A percentile compares a stretch with the other conserved stretches of the same genome.
Evolutionary conservation across 2,329 filamentous ascomycete species (phyloP).

Genomic region (Clonostachys solani): DNA sequence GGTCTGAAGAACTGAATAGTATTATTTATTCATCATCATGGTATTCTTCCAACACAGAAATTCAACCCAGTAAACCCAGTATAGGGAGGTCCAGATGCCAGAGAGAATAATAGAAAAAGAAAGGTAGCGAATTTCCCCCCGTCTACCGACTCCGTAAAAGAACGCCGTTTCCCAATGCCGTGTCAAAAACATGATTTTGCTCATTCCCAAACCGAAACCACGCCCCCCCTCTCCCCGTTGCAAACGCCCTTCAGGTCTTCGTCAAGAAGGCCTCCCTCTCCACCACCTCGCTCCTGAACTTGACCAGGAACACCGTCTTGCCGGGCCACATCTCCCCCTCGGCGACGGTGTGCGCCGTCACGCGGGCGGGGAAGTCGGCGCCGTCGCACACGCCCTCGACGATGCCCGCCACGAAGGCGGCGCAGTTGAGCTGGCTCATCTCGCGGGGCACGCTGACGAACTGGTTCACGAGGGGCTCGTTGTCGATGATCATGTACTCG

Average conservation of each 20-base stretch:
- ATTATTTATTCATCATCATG: too few relatives aligned
- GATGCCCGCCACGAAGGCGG: constrained; percentile 90
- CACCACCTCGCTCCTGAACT: constrained; percentile 86
- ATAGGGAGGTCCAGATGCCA: too few relatives aligned
- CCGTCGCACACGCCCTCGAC: constrained; percentile 96
- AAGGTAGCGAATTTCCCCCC: too few relatives aligned
- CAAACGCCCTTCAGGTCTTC: constrained; percentile 33
- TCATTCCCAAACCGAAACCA: not conserved
- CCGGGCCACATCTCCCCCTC: constrained; percentile 88
- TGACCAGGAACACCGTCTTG: constrained; percentile 92
- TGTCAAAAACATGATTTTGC: constrained; percentile 8
- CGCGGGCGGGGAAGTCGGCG: constrained; percentile 81
- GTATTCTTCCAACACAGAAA: too few relatives aligned
- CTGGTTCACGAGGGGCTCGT: constrained; percentile 92
- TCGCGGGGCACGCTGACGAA: constrained; percentile 92
- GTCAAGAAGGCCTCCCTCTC: constrained; percentile 84
- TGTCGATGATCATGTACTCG: constrained; percentile 99
- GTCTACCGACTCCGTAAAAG: too few relatives aligned
- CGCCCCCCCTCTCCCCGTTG: not conserved
- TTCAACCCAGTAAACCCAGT: too few relatives aligned
- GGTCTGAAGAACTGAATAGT: too few relatives aligned
- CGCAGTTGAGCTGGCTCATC: constrained; percentile 95
- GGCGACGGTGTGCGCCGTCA: constrained; percentile 78
- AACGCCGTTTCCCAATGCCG: too few relatives aligned
- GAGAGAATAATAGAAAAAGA: too few relatives aligned